These are phyloP conservation scores for Carex parvula DNA, from an alignment of 176 grass and related monocot genomes.

Conservation along the genomic window DNA sequence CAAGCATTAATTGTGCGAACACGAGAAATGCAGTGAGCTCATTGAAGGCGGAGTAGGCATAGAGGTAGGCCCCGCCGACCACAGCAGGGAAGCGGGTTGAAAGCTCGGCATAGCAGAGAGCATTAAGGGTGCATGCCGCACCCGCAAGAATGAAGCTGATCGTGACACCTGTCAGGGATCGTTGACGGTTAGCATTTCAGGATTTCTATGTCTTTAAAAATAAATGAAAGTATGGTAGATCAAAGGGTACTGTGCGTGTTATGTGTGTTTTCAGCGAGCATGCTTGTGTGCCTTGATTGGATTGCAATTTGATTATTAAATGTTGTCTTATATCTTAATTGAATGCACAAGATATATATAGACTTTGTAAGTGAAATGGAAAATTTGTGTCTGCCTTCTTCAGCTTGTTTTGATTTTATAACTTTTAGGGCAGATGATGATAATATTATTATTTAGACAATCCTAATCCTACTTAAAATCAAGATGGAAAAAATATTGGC, in stretches of 20 bases:
- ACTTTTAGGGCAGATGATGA: neutral
- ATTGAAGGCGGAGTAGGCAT: constrained; percentile 84
- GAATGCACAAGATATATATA: neutral
- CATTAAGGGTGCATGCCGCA: constrained; percentile 74
- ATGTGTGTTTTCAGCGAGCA: neutral
- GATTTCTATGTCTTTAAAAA: neutral
- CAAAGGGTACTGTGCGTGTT: neutral
- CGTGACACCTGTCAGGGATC: constrained; percentile 57
- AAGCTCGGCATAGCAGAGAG: constrained; percentile 86
- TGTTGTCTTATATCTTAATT: neutral
- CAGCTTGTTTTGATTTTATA: neutral
- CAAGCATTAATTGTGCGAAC: constrained; percentile 90
- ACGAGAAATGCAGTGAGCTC: constrained; percentile 92
- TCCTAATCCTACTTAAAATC: neutral
- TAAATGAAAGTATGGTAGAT: neutral
- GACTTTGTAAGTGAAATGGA: neutral
- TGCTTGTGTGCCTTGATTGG: neutral
- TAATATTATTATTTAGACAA: neutral
- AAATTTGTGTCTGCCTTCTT: neutral
- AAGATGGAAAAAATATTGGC: neutral
- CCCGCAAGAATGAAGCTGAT: constrained; percentile 91
- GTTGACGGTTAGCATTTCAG: neutral
- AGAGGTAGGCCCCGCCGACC: constrained; percentile 91
- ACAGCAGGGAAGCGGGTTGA: constrained; percentile 90
- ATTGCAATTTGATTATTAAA: constrained; percentile 4